These are phyloP conservation scores for Quercus bicolor DNA, from an alignment of 306 rosid genomes.

Conservation along the genomic window DNA sequence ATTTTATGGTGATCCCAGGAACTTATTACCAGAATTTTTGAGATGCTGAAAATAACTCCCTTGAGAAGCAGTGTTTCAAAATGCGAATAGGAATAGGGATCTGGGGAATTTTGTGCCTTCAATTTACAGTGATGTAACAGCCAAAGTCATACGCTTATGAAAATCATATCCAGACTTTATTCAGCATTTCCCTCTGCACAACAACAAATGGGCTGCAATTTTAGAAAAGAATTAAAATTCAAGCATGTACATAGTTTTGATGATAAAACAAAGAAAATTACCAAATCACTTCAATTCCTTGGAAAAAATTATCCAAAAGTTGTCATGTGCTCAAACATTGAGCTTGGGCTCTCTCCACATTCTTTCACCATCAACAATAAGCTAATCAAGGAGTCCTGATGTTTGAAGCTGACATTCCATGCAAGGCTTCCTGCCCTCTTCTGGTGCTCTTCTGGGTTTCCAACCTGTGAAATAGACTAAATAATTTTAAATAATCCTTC, in stretches of 20 bases:
- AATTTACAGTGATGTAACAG: neutral
- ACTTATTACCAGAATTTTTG: neutral
- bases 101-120: neutral
- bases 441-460: conserved; percentile 8
- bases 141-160: neutral
- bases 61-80: neutral
- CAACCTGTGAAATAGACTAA: neutral
- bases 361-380: conserved; percentile 3
- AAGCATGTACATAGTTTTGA: neutral
- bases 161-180: neutral
- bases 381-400: neutral
- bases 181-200: neutral
- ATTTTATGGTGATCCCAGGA: neutral
- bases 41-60: neutral
- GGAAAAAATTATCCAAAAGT: neutral
- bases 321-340: neutral
- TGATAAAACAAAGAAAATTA: neutral
- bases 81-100: neutral
- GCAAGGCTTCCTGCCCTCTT: neutral
- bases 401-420: neutral
- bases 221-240: neutral
- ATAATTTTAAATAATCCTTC: neutral
- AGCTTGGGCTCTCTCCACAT: neutral
- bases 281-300: neutral
- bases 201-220: neutral